Conservation (phyloP, 31 red algal species). For the Odonthalia washingtoniensis region DNA sequence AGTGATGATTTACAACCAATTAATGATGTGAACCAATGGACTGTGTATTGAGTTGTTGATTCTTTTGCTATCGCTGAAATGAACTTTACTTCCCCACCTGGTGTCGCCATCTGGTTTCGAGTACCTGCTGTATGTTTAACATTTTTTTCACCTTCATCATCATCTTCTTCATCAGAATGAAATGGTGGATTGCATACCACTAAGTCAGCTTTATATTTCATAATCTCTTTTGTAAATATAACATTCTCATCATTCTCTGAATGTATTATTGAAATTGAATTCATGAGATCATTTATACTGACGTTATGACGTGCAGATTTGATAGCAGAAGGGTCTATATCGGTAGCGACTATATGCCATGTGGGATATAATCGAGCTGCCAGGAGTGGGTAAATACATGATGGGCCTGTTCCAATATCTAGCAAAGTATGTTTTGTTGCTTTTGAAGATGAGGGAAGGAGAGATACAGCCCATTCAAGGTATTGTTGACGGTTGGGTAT, state of each 20-base stretch:
- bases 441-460: constrained; percentile 26
- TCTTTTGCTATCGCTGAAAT: constrained; percentile 45
- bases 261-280: constrained; percentile 37
- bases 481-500: constrained; percentile 76
- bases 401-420: constrained; percentile 74
- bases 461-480: constrained; percentile 55
- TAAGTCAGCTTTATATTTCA: neutral
- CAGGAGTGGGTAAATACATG: constrained; percentile 65
- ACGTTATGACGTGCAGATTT: constrained; percentile 45
- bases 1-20: constrained; percentile 60
- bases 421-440: neutral
- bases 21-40: constrained; percentile 67
- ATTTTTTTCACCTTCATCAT: neutral
- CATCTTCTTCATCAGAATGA: neutral
- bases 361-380: constrained; percentile 55
- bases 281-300: constrained; percentile 31
- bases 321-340: constrained; percentile 52
- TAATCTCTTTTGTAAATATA: constrained; percentile 7
- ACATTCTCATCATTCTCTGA: neutral
- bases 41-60: neutral
- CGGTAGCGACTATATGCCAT: constrained; percentile 57
- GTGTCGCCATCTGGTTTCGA: constrained; percentile 48
- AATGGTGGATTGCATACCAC: constrained; percentile 77
- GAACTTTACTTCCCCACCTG: constrained; percentile 57
- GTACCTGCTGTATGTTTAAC: constrained; percentile 40